Conservation (phyloP, 192 early-diverging fungal species). For the Coemansia asiatica region DNA sequence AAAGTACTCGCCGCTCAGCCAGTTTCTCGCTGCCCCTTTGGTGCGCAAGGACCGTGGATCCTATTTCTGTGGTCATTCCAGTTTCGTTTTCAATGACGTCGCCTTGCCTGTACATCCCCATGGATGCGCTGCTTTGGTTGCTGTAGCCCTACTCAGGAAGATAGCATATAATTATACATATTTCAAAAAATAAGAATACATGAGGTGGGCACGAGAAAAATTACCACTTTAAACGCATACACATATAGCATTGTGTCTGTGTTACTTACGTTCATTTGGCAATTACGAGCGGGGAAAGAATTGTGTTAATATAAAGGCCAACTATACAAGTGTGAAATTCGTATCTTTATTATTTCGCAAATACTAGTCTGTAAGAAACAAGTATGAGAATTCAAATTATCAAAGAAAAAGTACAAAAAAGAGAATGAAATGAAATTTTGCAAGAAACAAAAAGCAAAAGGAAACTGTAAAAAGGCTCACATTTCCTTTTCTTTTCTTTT, state of each 20-base stretch:
- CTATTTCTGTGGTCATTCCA: conserved; percentile 28
- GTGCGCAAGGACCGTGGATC: conserved; percentile 12
- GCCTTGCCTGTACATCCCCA: conserved; percentile 20
- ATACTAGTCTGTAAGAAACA: no score
- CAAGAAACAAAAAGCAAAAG: not conserved
- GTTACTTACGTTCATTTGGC: conserved; percentile 1
- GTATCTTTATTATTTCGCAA: no score
- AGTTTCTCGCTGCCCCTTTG: conserved; percentile 17
- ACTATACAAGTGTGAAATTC: not conserved
- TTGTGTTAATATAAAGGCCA: not conserved
- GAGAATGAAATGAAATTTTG: not conserved
- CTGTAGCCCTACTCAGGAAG: not conserved
- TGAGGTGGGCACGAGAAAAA: no score
- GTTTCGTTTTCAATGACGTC: conserved; percentile 11
- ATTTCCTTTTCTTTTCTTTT: no score
- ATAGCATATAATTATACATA: no score
- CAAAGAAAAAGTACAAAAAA: conserved; percentile 2
- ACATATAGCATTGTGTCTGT: no score
- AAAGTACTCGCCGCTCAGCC: conserved; percentile 46
- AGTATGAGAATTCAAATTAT: not conserved
- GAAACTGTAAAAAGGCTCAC: no score
- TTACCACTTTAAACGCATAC: no score
- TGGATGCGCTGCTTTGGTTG: conserved; percentile 2
- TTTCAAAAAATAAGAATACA: no score
- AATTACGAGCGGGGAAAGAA: no score